Evolutionary conservation across 805 yeast species (phyloP).

Genomic region (Helenozyma rhizophorensis): DNA sequence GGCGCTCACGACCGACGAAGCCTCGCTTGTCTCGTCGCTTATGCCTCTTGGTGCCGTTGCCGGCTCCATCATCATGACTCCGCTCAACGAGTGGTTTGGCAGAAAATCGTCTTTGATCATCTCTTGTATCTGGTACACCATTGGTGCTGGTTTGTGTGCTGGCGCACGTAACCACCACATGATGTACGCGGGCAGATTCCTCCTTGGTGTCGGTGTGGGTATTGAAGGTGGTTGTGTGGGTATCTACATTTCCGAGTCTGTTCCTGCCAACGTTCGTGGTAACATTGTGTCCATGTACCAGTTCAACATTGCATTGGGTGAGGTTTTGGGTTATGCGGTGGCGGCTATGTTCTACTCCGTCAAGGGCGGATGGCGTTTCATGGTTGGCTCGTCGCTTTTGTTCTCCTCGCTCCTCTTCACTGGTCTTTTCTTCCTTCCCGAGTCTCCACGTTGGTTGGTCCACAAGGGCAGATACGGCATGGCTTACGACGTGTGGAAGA

Average conservation of each 20-base stretch:
- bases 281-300: constrained; percentile 59
- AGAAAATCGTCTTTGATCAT: constrained; percentile 51
- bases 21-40: constrained; percentile 51
- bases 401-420: constrained; percentile 49
- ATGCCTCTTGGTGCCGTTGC: constrained; percentile 71
- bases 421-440: constrained; percentile 55
- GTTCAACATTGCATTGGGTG: constrained; percentile 63
- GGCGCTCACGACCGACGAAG: constrained; percentile 35
- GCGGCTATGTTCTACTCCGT: constrained; percentile 59
- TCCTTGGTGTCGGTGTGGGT: constrained; percentile 63
- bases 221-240: constrained; percentile 64
- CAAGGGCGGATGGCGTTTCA: constrained; percentile 58
- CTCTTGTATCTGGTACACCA: constrained; percentile 56
- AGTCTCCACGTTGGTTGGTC: constrained; percentile 57
- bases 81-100: constrained; percentile 52
- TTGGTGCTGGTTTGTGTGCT: constrained; percentile 58
- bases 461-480: constrained; percentile 49
- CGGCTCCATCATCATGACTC: constrained; percentile 58
- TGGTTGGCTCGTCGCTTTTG: constrained; percentile 60
- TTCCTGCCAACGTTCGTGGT: constrained; percentile 56
- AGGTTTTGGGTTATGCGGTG: constrained; percentile 58
- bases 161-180: constrained; percentile 29
- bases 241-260: constrained; percentile 57
- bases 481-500: constrained; percentile 53
- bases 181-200: constrained; percentile 51